Evolutionary conservation across 2,329 filamentous ascomycete species (phyloP).

Genomic region (Ceratocystiopsis minuta): DNA sequence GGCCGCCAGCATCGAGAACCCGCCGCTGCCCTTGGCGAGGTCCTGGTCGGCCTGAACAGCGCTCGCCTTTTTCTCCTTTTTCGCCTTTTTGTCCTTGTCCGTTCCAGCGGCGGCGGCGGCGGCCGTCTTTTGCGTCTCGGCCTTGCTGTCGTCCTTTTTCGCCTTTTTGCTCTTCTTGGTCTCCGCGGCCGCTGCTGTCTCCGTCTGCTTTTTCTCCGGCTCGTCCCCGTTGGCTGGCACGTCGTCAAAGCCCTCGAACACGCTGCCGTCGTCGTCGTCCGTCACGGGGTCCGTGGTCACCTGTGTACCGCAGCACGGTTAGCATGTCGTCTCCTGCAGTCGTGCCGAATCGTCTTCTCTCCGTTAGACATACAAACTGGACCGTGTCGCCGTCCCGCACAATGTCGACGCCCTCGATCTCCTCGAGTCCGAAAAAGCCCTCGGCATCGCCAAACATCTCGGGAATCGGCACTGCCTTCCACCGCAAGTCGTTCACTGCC

Average conservation of each 20-base stretch:
- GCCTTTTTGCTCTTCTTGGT: background rate
- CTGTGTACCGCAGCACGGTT: slow-evolving; percentile 8
- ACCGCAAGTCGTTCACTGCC: slow-evolving; percentile 31
- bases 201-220: background rate
- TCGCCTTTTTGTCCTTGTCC: slow-evolving; percentile 13
- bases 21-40: slow-evolving; percentile 21
- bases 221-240: slow-evolving; percentile 3
- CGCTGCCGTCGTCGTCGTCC: slow-evolving; percentile 12
- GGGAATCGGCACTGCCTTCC: slow-evolving; percentile 46
- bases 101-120: too few relatives aligned
- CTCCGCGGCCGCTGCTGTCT: background rate
- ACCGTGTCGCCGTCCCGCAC: slow-evolving; percentile 43
- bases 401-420: slow-evolving; percentile 83
- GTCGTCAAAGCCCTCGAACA: slow-evolving; percentile 18
- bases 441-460: slow-evolving; percentile 77
- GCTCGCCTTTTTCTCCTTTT: slow-evolving; percentile 11
- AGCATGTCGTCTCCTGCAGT: background rate
- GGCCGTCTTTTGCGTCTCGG: slow-evolving; percentile 10
- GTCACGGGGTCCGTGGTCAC: slow-evolving; percentile 10
- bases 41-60: slow-evolving; percentile 17
- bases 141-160: slow-evolving; percentile 7
- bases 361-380: slow-evolving; percentile 28
- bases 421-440: slow-evolving; percentile 81
- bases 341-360: background rate
- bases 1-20: slow-evolving; percentile 38